phyloP scores from a whole-genome alignment of 1,284 basidiomycete species.

The Meira miltonrushii region DNA sequence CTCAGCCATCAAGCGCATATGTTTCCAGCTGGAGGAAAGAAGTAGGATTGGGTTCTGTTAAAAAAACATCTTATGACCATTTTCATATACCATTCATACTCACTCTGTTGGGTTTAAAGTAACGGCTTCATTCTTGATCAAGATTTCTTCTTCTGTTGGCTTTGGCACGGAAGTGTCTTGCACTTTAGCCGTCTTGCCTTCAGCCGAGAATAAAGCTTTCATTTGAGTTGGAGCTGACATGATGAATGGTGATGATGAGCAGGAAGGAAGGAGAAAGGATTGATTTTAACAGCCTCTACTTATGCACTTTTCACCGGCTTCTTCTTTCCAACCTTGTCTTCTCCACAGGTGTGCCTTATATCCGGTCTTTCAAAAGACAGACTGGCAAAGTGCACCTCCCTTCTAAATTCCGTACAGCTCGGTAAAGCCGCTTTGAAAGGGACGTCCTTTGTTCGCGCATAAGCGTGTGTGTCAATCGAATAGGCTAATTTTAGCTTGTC shows the following conservation, averaged over 20 bases:
- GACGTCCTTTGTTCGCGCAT: no score
- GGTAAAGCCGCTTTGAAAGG: no score
- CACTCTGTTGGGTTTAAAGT: constrained; percentile 48
- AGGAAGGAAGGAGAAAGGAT: not conserved
- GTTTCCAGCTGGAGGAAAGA: constrained; percentile 28
- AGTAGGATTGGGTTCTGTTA: not conserved
- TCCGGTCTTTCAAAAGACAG: no score
- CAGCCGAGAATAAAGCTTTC: constrained; percentile 34
- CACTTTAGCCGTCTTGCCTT: constrained; percentile 30
- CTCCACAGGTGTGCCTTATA: no score
- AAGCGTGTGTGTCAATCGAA: no score
- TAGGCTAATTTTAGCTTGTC: no score
- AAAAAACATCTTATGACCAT: not conserved
- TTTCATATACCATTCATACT: not conserved
- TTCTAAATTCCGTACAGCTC: no score
- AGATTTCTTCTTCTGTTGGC: constrained; percentile 32
- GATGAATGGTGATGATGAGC: not conserved
- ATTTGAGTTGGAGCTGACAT: constrained; percentile 22
- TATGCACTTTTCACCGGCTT: no score
- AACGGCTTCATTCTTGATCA: constrained; percentile 31
- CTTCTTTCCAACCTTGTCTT: no score
- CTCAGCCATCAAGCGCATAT: constrained; percentile 51
- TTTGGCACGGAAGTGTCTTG: constrained; percentile 25
- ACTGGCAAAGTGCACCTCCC: no score
- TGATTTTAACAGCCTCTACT: not conserved